Evolutionary conservation across 768 basidiomycete species (phyloP).

Genomic region (Neoboletus subvelutipes): DNA sequence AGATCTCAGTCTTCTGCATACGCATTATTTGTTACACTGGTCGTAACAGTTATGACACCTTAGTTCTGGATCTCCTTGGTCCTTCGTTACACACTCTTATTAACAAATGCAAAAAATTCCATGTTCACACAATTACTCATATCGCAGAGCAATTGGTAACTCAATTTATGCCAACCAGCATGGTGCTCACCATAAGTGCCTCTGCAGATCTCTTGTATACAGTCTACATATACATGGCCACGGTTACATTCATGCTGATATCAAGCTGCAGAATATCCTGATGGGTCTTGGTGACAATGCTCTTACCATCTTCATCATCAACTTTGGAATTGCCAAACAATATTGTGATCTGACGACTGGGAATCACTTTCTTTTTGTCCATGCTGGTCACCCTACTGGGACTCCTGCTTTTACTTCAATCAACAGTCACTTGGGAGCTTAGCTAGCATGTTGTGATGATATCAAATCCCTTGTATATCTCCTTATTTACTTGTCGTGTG

Average conservation of each 20-base stretch:
- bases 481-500: neutral
- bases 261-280: neutral
- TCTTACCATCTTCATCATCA: neutral
- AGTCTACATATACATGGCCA: neutral
- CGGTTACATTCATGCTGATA: neutral
- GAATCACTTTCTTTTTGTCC: neutral
- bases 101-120: neutral
- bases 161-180: neutral
- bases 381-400: neutral
- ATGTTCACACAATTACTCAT: neutral
- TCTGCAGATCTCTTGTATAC: neutral
- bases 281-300: neutral
- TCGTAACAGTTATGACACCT: too few species aligned
- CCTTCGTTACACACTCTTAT: too few species aligned
- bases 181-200: too few species aligned
- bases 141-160: neutral
- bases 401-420: neutral
- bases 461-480: neutral
- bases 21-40: too few species aligned
- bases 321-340: neutral
- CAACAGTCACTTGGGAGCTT: neutral
- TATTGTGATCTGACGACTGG: neutral
- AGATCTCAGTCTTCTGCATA: too few species aligned
- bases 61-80: neutral
- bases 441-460: neutral